phyloP scores from a whole-genome alignment of 2,329 filamentous ascomycete species.

The Aspergillus aculeatus region DNA sequence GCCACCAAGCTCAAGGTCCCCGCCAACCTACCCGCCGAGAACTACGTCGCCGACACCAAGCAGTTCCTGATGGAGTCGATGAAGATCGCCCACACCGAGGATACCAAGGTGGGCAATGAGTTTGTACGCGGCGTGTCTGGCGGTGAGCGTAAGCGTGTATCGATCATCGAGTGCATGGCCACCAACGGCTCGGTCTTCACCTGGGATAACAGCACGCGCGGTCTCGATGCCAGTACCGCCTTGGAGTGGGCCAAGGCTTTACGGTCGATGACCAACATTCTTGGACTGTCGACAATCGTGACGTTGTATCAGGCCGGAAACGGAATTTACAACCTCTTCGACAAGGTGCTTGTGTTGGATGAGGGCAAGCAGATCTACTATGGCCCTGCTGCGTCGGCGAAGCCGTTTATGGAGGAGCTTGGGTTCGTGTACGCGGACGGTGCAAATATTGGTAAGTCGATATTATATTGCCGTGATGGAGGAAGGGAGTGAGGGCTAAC shows the following conservation, averaged over 20 bases:
- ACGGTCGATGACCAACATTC: conserved; percentile 59
- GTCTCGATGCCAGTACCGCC: conserved; percentile 62
- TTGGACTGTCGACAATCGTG: conserved; percentile 57
- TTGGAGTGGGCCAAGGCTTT: conserved; percentile 58
- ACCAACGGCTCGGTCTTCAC: conserved; percentile 56
- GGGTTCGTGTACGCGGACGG: conserved; percentile 62
- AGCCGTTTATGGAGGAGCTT: conserved; percentile 62
- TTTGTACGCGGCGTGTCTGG: conserved; percentile 64
- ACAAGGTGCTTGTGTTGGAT: conserved; percentile 65
- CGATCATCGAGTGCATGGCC: conserved; percentile 61
- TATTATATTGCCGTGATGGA: rapidly evolving
- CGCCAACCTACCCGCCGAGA: conserved; percentile 65
- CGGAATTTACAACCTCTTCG: conserved; percentile 64
- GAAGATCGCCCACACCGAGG: conserved; percentile 55
- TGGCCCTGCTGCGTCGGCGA: conserved; percentile 57
- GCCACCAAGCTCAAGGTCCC: conserved; percentile 65
- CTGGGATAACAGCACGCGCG: conserved; percentile 65
- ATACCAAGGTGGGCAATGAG: conserved; percentile 66
- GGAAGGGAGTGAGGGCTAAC: background rate
- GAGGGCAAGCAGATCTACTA: conserved; percentile 65
- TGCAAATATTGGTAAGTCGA: conserved; percentile 54
- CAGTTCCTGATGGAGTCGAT: conserved; percentile 57
- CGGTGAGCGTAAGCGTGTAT: conserved; percentile 65
- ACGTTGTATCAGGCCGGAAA: conserved; percentile 67
- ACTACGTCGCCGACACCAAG: conserved; percentile 47